A percentile compares a stretch with the other conserved stretches of the same genome.
Evolutionary conservation across 371 early-diverging fungal species (phyloP).

Genomic region (Syncephalastrum contaminatum): DNA sequence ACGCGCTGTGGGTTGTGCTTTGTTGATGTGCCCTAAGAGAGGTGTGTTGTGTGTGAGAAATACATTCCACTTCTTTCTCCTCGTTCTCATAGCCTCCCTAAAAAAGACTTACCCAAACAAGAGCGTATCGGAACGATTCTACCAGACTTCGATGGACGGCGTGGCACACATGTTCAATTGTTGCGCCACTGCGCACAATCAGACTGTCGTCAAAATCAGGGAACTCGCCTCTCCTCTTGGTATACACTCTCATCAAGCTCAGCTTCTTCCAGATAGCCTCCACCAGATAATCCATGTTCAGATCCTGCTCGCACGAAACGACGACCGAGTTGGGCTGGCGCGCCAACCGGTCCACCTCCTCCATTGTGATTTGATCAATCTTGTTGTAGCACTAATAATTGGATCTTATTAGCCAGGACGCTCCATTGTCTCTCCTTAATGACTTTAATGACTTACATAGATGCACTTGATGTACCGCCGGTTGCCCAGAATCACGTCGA

Average conservation of each 20-base stretch:
- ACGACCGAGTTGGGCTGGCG: slow-evolving; percentile 89
- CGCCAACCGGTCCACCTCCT: slow-evolving; percentile 94
- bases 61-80: not conserved
- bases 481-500: slow-evolving; percentile 98
- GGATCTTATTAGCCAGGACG: too few relatives aligned
- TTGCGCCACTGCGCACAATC: slow-evolving; percentile 85
- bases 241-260: slow-evolving; percentile 91
- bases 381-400: slow-evolving; percentile 87
- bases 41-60: not conserved
- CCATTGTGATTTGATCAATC: slow-evolving; percentile 96
- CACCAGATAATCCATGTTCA: slow-evolving; percentile 94
- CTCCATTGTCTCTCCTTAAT: not conserved
- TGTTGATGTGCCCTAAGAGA: slow-evolving; percentile 79
- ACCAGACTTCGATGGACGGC: slow-evolving; percentile 93
- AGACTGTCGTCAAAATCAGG: slow-evolving; percentile 97
- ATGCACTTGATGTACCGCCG: slow-evolving; percentile 96
- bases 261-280: slow-evolving; percentile 91
- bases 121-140: slow-evolving; percentile 90
- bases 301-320: slow-evolving; percentile 86
- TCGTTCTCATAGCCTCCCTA: not conserved
- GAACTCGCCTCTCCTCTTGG: slow-evolving; percentile 95
- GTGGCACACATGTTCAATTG: slow-evolving; percentile 96
- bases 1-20: slow-evolving; percentile 97
- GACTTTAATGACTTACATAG: slow-evolving; percentile 77
- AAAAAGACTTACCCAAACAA: slow-evolving; percentile 74